These are phyloP conservation scores for Gossypium gossypioides DNA, from an alignment of 441 rosid species.

Conservation along the genomic window DNA sequence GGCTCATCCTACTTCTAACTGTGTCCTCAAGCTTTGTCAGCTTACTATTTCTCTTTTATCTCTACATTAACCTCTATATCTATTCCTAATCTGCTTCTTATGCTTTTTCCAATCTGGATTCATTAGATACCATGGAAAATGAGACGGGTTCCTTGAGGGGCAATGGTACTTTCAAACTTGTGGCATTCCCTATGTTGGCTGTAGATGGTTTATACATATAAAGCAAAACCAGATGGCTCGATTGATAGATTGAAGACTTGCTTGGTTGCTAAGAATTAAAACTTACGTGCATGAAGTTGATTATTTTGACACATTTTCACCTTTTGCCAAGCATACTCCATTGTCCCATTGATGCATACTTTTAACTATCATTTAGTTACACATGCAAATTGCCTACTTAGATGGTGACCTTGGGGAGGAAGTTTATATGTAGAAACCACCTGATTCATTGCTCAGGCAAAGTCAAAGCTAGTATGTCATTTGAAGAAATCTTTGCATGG, in stretches of 20 bases:
- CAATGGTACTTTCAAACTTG: not conserved
- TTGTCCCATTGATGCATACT: not conserved
- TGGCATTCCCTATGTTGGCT: not conserved
- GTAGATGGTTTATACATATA: not conserved
- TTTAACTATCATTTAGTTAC: not conserved
- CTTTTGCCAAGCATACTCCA: not conserved
- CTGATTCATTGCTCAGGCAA: not conserved
- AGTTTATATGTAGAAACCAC: not conserved
- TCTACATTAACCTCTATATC: not conserved
- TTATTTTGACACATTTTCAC: not conserved
- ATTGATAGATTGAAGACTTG: not conserved
- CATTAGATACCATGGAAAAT: not conserved
- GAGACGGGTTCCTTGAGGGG: not conserved
- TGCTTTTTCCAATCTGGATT: not conserved
- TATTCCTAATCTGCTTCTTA: not conserved
- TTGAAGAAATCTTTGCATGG: not conserved
- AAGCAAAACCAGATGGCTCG: not conserved
- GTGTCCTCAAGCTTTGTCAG: not conserved
- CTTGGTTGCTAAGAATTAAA: not conserved
- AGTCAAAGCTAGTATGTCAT: not conserved
- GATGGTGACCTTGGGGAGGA: not conserved
- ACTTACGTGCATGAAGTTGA: not conserved
- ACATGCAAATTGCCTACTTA: not conserved
- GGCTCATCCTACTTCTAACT: not conserved
- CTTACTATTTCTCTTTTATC: not conserved